Percentiles rank a stretch among this genome's conserved stretches.
phyloP scores from a whole-genome alignment of 768 basidiomycete species.

The Kwoniella mangroviensis region DNA sequence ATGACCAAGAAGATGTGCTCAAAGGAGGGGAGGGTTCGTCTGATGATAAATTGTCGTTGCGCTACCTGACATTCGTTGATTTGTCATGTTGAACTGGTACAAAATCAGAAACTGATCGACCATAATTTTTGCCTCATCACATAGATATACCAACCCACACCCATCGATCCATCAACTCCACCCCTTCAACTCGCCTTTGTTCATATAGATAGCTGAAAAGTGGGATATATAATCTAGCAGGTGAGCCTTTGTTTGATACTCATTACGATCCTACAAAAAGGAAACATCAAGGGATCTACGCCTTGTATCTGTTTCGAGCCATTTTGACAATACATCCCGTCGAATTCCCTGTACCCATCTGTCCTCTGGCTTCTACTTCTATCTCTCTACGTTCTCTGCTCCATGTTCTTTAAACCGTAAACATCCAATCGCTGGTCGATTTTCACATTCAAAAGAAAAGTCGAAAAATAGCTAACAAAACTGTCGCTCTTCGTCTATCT shows the following conservation, averaged over 20 bases:
- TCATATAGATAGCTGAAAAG: background rate
- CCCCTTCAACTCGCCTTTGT: background rate
- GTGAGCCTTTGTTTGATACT: background rate
- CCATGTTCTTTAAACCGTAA: background rate
- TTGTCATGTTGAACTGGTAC: background rate
- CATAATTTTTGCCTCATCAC: background rate
- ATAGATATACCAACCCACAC: background rate
- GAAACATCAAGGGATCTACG: background rate
- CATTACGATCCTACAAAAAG: no score
- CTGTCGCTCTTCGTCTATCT: background rate
- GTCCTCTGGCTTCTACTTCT: background rate
- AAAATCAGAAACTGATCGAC: background rate
- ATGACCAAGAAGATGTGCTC: background rate
- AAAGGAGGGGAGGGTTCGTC: background rate
- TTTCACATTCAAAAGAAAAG: background rate
- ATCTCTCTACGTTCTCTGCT: background rate
- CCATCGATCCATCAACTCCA: background rate
- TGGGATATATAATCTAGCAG: background rate
- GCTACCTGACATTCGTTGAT: background rate
- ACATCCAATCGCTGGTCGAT: slow-evolving; percentile 13
- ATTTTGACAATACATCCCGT: background rate
- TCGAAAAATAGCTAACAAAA: background rate
- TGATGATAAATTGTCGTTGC: background rate
- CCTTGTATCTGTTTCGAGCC: background rate
- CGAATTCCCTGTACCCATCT: background rate